Conservation (phyloP, 1,284 basidiomycete genomes). For the Leccinum pachyderme region DNA sequence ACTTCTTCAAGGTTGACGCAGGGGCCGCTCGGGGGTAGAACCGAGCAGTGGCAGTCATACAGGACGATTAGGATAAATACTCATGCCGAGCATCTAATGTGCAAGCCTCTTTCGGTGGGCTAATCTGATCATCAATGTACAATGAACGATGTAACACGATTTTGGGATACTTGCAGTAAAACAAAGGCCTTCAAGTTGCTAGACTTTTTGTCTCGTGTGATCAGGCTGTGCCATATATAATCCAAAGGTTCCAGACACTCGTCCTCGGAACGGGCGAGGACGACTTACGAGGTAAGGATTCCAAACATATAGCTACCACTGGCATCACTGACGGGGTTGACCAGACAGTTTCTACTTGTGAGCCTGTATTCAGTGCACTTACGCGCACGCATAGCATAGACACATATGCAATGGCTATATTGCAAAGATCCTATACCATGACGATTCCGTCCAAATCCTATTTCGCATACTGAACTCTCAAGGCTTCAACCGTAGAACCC, state of each 20-base stretch:
- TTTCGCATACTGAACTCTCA: conserved; percentile 1
- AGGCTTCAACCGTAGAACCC: conserved; percentile 13
- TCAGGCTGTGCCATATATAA: neutral
- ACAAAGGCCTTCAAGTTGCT: neutral
- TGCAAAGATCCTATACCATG: neutral
- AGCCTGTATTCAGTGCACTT: neutral
- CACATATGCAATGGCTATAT: neutral
- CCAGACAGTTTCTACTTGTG: neutral
- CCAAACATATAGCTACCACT: neutral
- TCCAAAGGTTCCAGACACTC: neutral
- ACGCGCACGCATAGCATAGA: conserved; percentile 1
- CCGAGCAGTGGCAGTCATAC: neutral
- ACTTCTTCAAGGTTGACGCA: neutral
- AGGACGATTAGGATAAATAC: conserved; percentile 4
- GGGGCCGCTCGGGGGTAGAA: neutral
- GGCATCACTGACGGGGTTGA: neutral
- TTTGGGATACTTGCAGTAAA: neutral
- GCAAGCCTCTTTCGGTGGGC: neutral
- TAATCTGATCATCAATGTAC: conserved; percentile 1
- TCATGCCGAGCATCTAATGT: neutral
- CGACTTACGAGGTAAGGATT: neutral
- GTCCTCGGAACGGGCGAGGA: neutral
- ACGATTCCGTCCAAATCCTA: neutral
- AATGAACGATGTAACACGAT: neutral
- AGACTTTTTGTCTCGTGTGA: neutral